Percentiles rank a stretch among this genome's conserved stretches.
phyloP scores from a whole-genome alignment of 306 rosid species.

The Dryas octopetala region DNA sequence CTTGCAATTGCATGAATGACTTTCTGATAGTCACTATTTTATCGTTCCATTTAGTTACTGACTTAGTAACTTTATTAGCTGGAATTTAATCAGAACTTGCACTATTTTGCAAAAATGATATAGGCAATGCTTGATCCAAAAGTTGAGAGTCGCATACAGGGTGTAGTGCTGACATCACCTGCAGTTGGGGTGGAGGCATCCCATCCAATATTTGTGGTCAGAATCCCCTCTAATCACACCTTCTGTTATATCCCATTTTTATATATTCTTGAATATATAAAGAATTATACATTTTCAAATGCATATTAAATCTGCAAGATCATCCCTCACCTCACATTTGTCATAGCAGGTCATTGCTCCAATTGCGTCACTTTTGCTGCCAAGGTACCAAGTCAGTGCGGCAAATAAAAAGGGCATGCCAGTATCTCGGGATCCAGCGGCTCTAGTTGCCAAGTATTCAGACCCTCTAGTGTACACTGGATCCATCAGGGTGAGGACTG shows the following conservation, averaged over 20 bases:
- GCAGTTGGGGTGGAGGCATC: slow-evolving; percentile 87
- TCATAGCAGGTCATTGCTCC: slow-evolving; percentile 72
- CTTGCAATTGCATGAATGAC: slow-evolving; percentile 13
- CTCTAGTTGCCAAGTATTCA: slow-evolving; percentile 72
- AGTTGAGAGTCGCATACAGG: slow-evolving; percentile 56
- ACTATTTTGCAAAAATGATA: slow-evolving; percentile 1
- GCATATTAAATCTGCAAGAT: neutral
- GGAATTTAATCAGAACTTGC: neutral
- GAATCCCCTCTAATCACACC: slow-evolving; percentile 12
- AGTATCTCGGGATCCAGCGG: slow-evolving; percentile 81
- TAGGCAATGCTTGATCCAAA: slow-evolving; percentile 80
- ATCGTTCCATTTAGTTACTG: neutral
- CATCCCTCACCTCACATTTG: slow-evolving; percentile 7
- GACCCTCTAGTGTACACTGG: slow-evolving; percentile 88
- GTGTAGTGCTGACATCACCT: slow-evolving; percentile 81
- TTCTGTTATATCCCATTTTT: neutral
- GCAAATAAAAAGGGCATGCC: slow-evolving; percentile 61
- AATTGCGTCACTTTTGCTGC: slow-evolving; percentile 61
- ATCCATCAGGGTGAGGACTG: slow-evolving; percentile 68
- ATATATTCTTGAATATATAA: neutral
- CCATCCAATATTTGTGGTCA: slow-evolving; percentile 71
- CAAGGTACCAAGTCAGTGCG: slow-evolving; percentile 57
- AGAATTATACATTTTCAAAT: too few relatives aligned
- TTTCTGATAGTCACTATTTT: neutral
- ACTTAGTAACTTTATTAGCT: neutral